Evolutionary conservation across 768 basidiomycete species (phyloP).

Genomic region (Leucogyrophana mollusca): DNA sequence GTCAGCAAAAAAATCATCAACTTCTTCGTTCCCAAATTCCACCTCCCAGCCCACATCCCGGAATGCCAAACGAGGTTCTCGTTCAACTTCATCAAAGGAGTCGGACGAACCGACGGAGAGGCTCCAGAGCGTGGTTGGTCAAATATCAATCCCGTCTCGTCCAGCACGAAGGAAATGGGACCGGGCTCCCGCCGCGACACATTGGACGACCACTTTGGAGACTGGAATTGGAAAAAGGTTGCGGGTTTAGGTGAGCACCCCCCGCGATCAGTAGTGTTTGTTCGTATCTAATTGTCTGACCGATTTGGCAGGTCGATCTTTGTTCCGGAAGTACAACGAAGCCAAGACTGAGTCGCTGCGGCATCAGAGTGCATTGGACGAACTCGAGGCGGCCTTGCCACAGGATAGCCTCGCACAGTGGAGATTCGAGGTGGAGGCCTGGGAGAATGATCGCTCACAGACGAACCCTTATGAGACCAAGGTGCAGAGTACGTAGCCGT

Average conservation of each 20-base stretch:
- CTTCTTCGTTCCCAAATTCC: slow-evolving; percentile 34
- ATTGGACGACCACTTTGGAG: slow-evolving; percentile 33
- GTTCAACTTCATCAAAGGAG: slow-evolving; percentile 24
- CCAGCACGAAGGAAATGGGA: slow-evolving; percentile 34
- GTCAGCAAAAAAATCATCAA: neutral
- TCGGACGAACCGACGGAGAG: slow-evolving; percentile 34
- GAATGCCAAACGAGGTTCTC: slow-evolving; percentile 25
- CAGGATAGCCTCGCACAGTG: slow-evolving; percentile 10
- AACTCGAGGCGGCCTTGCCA: neutral
- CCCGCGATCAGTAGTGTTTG: neutral
- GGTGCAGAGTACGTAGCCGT: slow-evolving; percentile 6
- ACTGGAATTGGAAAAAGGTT: slow-evolving; percentile 34
- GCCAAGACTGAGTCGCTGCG: neutral
- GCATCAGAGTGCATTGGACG: neutral
- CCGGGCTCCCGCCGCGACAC: slow-evolving; percentile 29
- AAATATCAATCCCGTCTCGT: slow-evolving; percentile 23
- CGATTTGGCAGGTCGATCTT: neutral
- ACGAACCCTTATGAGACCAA: slow-evolving; percentile 18
- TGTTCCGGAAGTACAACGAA: neutral
- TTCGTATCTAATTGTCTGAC: neutral
- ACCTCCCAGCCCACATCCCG: slow-evolving; percentile 30
- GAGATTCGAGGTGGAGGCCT: slow-evolving; percentile 14
- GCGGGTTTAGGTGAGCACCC: slow-evolving; percentile 17
- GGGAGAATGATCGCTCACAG: slow-evolving; percentile 20
- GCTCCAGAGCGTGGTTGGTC: slow-evolving; percentile 36